phyloP scores from a whole-genome alignment of 306 rosid species.

The Gastrolobium bilobum region DNA sequence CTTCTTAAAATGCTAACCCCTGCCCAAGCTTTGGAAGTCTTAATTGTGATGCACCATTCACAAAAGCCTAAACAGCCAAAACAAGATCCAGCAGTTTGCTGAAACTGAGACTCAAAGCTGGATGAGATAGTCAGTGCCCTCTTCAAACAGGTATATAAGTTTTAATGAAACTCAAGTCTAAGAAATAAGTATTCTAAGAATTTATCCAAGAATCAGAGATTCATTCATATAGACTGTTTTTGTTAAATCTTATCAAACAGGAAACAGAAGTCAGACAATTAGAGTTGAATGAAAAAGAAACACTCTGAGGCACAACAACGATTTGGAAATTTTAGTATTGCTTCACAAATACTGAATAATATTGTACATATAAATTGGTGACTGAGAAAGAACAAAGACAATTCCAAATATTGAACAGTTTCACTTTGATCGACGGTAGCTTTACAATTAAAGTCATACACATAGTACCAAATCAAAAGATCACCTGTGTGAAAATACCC shows the following conservation, averaged over 20 bases:
- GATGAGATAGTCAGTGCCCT: background rate
- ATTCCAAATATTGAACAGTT: background rate
- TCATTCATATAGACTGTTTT: background rate
- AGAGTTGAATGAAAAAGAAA: background rate
- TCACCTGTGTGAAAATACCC: conserved; percentile 91
- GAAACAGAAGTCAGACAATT: background rate
- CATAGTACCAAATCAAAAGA: conserved; percentile 28
- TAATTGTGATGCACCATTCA: no score
- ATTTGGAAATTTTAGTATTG: conserved; percentile 1
- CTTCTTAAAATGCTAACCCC: no score
- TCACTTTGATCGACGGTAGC: conserved; percentile 26
- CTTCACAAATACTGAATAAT: background rate
- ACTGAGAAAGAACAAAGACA: conserved; percentile 17
- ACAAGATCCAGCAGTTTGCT: background rate
- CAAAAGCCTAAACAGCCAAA: background rate
- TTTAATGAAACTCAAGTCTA: background rate
- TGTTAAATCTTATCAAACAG: conserved; percentile 10
- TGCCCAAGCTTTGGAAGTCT: no score
- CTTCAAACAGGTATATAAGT: background rate
- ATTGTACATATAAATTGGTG: conserved; percentile 29
- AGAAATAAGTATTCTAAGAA: background rate
- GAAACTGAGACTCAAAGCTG: background rate
- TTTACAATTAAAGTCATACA: conserved; percentile 7
- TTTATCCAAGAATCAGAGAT: background rate
- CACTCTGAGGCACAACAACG: background rate